Evolutionary conservation across 1,284 basidiomycete species (phyloP).

Genomic region (Ustilago tritici): DNA sequence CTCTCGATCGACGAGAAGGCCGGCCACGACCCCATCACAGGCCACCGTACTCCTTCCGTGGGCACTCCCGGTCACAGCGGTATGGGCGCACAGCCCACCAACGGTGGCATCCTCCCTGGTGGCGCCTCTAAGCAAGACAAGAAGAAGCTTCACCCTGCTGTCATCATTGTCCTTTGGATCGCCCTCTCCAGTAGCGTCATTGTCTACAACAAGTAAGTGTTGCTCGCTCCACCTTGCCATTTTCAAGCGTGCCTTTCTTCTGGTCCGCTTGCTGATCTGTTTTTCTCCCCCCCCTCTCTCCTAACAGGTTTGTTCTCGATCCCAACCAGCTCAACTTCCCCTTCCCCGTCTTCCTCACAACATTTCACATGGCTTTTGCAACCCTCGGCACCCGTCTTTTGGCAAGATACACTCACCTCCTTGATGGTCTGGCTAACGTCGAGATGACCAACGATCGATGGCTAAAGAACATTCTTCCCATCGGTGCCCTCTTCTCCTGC

Average conservation of each 20-base stretch:
- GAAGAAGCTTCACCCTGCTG: constrained; percentile 71
- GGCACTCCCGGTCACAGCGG: constrained; percentile 53
- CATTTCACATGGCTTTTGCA: constrained; percentile 72
- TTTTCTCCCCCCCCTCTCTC: constrained; percentile 60
- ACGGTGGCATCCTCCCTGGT: constrained; percentile 54
- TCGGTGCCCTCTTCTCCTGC: constrained; percentile 90
- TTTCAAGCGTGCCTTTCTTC: neutral
- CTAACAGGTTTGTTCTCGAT: constrained; percentile 68
- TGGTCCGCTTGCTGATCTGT: neutral
- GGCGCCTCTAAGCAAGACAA: constrained; percentile 53
- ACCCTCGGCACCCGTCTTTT: constrained; percentile 89
- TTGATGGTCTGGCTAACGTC: constrained; percentile 86
- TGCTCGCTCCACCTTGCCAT: neutral
- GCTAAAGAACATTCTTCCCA: constrained; percentile 85
- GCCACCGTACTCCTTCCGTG: constrained; percentile 58
- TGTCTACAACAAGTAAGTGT: constrained; percentile 81
- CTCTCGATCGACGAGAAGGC: constrained; percentile 63
- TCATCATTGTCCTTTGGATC: constrained; percentile 90
- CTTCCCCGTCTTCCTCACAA: constrained; percentile 70
- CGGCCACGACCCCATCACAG: constrained; percentile 64
- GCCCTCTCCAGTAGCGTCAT: constrained; percentile 88
- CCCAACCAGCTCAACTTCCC: constrained; percentile 62
- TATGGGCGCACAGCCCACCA: constrained; percentile 43
- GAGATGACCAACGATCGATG: constrained; percentile 77
- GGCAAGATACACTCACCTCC: constrained; percentile 84